phyloP scores from a whole-genome alignment of 345 rosid species.

The Populus nigra region DNA sequence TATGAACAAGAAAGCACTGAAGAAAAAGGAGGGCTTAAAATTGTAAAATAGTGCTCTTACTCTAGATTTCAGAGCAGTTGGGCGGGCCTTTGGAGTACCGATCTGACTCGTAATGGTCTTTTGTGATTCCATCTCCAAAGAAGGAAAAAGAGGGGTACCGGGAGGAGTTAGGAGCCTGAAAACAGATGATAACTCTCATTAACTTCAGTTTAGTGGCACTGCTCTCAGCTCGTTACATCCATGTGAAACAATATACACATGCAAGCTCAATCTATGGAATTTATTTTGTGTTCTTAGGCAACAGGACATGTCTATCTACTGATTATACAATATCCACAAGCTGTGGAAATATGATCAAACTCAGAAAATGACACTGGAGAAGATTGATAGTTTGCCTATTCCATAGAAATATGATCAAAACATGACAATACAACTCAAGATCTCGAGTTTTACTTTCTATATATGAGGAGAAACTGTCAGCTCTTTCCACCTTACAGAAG shows the following conservation, averaged over 20 bases:
- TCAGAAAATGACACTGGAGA: neutral
- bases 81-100: conserved; percentile 60
- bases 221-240: neutral
- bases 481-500: neutral
- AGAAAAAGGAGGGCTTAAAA: neutral
- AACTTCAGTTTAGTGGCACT: conserved; percentile 8
- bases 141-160: conserved; percentile 95
- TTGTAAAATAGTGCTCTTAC: conserved; percentile 45
- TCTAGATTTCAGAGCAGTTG: conserved; percentile 66
- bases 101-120: conserved; percentile 68
- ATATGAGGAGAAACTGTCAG: neutral
- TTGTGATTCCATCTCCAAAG: conserved; percentile 90
- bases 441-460: neutral
- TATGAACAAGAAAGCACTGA: neutral
- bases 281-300: neutral
- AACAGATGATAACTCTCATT: conserved; percentile 19
- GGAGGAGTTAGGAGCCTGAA: conserved; percentile 95
- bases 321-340: neutral
- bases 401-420: neutral
- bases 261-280: neutral
- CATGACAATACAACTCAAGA: neutral
- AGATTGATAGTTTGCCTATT: neutral
- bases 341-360: neutral
- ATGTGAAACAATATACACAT: neutral
- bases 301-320: neutral